Conservation (phyloP, 208 protist genomes). For the Trypanosoma conorhini region DNA sequence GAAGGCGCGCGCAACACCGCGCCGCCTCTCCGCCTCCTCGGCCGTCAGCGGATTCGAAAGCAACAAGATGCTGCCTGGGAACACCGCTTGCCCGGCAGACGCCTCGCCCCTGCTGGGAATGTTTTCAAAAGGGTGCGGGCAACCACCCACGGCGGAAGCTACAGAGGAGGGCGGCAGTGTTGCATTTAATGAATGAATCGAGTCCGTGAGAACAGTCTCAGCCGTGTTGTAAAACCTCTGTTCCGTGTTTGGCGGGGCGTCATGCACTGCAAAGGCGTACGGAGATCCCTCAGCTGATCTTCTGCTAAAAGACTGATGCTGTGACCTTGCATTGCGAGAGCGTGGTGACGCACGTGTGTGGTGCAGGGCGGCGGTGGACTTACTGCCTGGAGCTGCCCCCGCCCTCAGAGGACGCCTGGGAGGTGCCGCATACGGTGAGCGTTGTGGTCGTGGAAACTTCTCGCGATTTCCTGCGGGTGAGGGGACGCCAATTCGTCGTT, state of each 20-base stretch:
- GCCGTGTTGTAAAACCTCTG: neutral
- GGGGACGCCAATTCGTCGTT: neutral
- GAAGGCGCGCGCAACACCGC: conserved; percentile 17
- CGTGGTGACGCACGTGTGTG: neutral
- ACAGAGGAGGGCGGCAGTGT: neutral
- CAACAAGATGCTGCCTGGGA: conserved; percentile 8
- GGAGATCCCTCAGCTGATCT: neutral
- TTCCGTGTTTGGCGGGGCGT: neutral
- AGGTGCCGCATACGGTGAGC: conserved; percentile 7
- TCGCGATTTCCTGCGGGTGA: neutral
- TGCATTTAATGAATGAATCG: neutral
- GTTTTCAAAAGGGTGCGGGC: neutral
- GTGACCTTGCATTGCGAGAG: neutral
- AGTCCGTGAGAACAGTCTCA: neutral
- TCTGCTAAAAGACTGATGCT: neutral
- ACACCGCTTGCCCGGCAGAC: neutral
- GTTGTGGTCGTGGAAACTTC: neutral
- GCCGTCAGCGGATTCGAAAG: conserved; percentile 21
- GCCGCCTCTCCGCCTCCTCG: conserved; percentile 13
- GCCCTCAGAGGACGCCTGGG: neutral
- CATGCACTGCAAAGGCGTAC: neutral
- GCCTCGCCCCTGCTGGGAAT: neutral
- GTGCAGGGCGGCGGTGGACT: neutral
- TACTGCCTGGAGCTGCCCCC: neutral
- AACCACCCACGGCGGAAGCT: neutral